Evolutionary conservation across 148 eudicot species (phyloP).

Genomic region (Euryodendron excelsum): DNA sequence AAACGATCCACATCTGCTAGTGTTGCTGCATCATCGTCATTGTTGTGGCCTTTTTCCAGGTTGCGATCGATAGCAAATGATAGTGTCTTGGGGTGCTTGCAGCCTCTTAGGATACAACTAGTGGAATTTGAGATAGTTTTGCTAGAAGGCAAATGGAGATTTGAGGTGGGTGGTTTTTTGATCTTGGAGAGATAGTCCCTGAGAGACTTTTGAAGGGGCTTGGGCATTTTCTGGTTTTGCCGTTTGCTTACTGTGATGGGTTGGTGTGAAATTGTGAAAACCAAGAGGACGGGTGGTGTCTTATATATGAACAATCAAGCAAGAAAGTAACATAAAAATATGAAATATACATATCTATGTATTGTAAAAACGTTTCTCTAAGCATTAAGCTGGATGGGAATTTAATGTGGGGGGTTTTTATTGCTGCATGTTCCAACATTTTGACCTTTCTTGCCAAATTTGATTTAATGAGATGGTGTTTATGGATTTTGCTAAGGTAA

Average conservation of each 20-base stretch:
- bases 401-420: no score
- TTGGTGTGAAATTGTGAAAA: neutral
- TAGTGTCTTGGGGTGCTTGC: slow-evolving; percentile 54
- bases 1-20: slow-evolving; percentile 66
- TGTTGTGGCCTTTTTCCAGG: neutral
- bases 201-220: slow-evolving; percentile 50
- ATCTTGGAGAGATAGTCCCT: slow-evolving; percentile 52
- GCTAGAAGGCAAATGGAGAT: slow-evolving; percentile 33
- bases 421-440: no score
- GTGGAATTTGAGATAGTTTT: slow-evolving; percentile 44
- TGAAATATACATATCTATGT: neutral
- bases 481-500: neutral
- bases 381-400: neutral
- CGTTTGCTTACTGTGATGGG: neutral
- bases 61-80: slow-evolving; percentile 28
- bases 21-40: slow-evolving; percentile 42
- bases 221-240: slow-evolving; percentile 36
- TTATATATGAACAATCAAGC: neutral
- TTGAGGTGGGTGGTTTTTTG: slow-evolving; percentile 27
- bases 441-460: no score
- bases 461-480: neutral
- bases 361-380: neutral
- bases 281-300: neutral
- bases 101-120: slow-evolving; percentile 42
- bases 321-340: neutral